Conservation (phyloP, 345 rosid genomes). For the Hibiscus trionum region DNA sequence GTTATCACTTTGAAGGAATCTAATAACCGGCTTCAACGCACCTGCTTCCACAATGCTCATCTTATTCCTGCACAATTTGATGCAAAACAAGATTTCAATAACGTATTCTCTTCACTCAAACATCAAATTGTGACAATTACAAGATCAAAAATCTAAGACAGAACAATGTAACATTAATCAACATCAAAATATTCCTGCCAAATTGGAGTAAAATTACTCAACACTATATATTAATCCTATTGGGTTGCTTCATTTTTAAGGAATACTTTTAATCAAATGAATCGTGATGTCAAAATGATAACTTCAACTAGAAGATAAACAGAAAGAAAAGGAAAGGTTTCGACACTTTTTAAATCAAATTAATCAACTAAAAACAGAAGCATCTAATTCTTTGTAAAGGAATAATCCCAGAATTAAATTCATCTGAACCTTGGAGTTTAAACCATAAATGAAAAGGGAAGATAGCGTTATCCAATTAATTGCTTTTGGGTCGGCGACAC, state of each 20-base stretch:
- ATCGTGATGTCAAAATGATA: conserved; percentile 13
- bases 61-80: conserved; percentile 78
- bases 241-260: too few relatives aligned
- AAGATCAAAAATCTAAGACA: too few relatives aligned
- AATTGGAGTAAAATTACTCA: not conserved
- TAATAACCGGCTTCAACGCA: conserved; percentile 67
- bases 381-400: conserved; percentile 15
- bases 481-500: too few relatives aligned
- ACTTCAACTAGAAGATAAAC: conserved; percentile 28
- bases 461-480: not conserved
- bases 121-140: not conserved
- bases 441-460: not conserved
- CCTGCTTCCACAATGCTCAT: conserved; percentile 83
- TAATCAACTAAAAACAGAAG: conserved; percentile 8
- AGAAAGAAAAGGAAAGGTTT: conserved; percentile 7
- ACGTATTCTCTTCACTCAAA: not conserved
- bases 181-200: too few relatives aligned
- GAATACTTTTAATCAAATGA: conserved; percentile 1
- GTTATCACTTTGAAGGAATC: conserved; percentile 56
- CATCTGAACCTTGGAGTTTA: not conserved
- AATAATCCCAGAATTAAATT: conserved; percentile 3
- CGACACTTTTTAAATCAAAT: conserved; percentile 9
- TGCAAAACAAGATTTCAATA: conserved; percentile 25
- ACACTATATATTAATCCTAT: too few relatives aligned
- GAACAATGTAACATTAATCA: too few relatives aligned